Evolutionary conservation across 2,329 filamentous ascomycete genomes (phyloP).

Genomic region (Ophiostoma australiae): DNA sequence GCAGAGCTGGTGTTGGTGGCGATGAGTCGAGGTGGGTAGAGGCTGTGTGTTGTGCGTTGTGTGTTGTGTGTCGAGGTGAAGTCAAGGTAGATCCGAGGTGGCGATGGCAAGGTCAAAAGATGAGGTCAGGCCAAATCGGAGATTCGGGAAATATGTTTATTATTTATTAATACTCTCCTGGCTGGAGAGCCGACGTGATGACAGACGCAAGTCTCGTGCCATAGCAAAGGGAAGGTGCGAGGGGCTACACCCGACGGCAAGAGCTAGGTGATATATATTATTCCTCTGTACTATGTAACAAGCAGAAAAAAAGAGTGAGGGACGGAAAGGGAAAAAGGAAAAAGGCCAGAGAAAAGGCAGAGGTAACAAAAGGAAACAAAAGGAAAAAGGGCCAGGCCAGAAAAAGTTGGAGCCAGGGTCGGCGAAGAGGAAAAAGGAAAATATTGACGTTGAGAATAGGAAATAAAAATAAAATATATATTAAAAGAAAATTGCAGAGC

Average conservation of each 20-base stretch:
- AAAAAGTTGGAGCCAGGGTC: neutral
- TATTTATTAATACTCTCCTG: conserved; percentile 32
- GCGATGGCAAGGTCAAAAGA: neutral
- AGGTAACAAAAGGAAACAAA: neutral
- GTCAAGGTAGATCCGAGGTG: neutral
- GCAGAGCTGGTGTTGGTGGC: conserved; percentile 12
- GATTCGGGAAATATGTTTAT: conserved; percentile 15
- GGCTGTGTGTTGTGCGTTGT: too few relatives aligned
- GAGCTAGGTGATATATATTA: conserved; percentile 27
- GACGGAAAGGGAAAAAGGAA: conserved; percentile 18
- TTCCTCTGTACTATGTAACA: too few relatives aligned
- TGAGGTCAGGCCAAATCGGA: neutral
- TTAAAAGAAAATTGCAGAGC: neutral
- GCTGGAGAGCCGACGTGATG: conserved; percentile 37
- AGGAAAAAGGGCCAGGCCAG: neutral
- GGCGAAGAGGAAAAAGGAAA: neutral
- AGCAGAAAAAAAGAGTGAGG: conserved; percentile 17
- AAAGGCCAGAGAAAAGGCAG: neutral
- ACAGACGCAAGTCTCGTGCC: conserved; percentile 38
- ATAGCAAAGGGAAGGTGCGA: conserved; percentile 36
- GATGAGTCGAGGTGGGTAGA: neutral
- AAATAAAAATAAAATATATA: neutral
- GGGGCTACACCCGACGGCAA: conserved; percentile 32
- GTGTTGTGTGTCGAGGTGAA: neutral
- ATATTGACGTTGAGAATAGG: neutral